These are phyloP conservation scores for Trichosporon ovoides DNA, from an alignment of 1,284 basidiomycete species.

Conservation along the genomic window DNA sequence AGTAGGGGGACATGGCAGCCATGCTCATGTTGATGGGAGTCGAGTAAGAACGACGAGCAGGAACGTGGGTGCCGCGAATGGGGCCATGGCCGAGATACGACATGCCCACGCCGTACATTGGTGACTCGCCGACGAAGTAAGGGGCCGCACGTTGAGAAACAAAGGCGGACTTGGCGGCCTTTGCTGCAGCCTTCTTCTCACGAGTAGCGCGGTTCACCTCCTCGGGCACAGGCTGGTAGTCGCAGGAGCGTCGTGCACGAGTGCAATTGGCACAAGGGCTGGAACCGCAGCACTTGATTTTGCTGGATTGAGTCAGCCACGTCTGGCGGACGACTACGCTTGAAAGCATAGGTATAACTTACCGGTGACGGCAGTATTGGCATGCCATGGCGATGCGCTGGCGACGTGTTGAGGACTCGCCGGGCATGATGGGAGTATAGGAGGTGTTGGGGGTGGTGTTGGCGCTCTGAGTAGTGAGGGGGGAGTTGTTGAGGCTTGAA, in stretches of 20 bases:
- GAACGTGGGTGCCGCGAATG: conserved; percentile 25
- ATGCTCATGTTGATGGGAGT: conserved; percentile 22
- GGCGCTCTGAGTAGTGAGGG: conserved; percentile 5
- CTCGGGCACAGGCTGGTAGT: conserved; percentile 47
- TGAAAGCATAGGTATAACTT: conserved; percentile 14
- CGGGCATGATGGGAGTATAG: conserved; percentile 14
- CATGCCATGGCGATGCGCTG: conserved; percentile 47
- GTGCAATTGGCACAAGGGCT: conserved; percentile 46
- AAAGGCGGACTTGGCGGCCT: conserved; percentile 31
- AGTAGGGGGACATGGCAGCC: conserved; percentile 28
- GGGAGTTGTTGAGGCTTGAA: conserved; percentile 5
- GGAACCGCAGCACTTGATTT: conserved; percentile 48
- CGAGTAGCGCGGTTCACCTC: conserved; percentile 45
- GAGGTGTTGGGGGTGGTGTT: neutral
- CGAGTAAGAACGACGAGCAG: conserved; percentile 35
- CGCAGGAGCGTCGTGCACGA: conserved; percentile 42
- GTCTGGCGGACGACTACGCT: neutral
- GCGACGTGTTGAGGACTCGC: conserved; percentile 30
- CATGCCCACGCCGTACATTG: conserved; percentile 23
- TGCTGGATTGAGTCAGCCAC: conserved; percentile 28
- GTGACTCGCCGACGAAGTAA: conserved; percentile 31
- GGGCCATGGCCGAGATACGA: conserved; percentile 29
- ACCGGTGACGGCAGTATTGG: conserved; percentile 46
- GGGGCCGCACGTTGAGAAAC: conserved; percentile 27
- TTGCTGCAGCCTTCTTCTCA: conserved; percentile 44